phyloP scores from a whole-genome alignment of 2,329 filamentous ascomycete genomes.

The Fusarium sp. region DNA sequence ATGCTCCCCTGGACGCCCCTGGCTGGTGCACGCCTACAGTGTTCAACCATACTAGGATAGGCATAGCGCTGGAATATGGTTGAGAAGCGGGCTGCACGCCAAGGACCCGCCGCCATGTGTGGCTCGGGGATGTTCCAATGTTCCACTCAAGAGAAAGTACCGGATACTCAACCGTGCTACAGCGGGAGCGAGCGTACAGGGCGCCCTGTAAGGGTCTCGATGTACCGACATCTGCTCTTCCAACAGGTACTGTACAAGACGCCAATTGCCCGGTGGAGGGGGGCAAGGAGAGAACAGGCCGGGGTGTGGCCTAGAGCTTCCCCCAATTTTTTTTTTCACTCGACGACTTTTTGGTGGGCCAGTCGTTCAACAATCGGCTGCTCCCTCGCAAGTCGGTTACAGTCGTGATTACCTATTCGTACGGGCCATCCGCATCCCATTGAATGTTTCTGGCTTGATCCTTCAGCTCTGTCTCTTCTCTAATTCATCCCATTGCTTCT shows the following conservation, averaged over 20 bases:
- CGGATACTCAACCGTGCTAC: slow-evolving; percentile 35
- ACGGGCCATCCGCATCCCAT: slow-evolving; percentile 30
- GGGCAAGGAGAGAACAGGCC: slow-evolving; percentile 26
- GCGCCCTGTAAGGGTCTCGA: slow-evolving; percentile 26
- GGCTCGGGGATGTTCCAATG: slow-evolving; percentile 38
- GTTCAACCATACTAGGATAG: slow-evolving; percentile 35
- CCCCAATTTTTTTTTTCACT: slow-evolving; percentile 49
- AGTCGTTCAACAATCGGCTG: slow-evolving; percentile 49
- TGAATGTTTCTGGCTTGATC: slow-evolving; percentile 19
- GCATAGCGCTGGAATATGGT: slow-evolving; percentile 53
- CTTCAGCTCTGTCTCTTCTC: slow-evolving; percentile 35
- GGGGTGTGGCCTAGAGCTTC: slow-evolving; percentile 40
- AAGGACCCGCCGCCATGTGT: slow-evolving; percentile 42
- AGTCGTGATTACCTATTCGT: slow-evolving; percentile 44
- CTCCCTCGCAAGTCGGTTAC: slow-evolving; percentile 40
- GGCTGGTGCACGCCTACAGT: slow-evolving; percentile 32
- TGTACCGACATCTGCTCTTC: slow-evolving; percentile 33
- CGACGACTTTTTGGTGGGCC: slow-evolving; percentile 47
- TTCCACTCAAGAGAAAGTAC: slow-evolving; percentile 36
- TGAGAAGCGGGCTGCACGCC: slow-evolving; percentile 51
- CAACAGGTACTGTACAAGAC: slow-evolving; percentile 17
- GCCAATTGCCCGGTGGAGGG: slow-evolving; percentile 22
- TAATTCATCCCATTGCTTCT: slow-evolving; percentile 39
- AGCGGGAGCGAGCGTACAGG: slow-evolving; percentile 21
- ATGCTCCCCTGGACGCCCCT: slow-evolving; percentile 40